Evolutionary conservation across 1,284 basidiomycete species (phyloP).

Genomic region (Volvariella volvacea): DNA sequence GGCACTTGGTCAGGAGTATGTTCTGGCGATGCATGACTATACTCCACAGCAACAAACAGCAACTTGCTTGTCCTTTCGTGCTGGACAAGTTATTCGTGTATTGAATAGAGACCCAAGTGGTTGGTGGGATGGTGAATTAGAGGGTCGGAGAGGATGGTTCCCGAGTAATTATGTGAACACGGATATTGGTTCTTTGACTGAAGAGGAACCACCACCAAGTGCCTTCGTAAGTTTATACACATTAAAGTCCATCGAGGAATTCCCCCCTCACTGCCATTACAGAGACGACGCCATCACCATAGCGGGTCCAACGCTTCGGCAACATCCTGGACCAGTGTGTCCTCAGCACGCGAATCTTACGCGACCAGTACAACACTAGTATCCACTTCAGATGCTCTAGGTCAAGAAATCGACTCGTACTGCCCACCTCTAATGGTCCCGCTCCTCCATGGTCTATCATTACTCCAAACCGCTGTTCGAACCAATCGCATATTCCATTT

Average conservation of each 20-base stretch:
- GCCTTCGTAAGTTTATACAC: conserved; percentile 33
- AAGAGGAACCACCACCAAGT: conserved; percentile 44
- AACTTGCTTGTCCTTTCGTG: conserved; percentile 83
- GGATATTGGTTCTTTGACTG: conserved; percentile 38
- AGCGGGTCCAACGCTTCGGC: conserved; percentile 44
- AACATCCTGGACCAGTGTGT: conserved; percentile 46
- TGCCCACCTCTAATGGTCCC: conserved; percentile 71
- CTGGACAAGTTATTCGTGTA: conserved; percentile 89
- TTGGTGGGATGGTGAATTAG: conserved; percentile 98
- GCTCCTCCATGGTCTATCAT: conserved; percentile 77
- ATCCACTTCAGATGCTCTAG: conserved; percentile 37
- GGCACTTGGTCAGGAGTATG: conserved; percentile 52
- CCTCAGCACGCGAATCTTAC: conserved; percentile 23
- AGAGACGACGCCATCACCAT: conserved; percentile 33
- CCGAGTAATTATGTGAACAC: conserved; percentile 86
- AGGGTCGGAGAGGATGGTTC: conserved; percentile 91
- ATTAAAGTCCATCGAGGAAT: too few species aligned
- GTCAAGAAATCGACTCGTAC: conserved; percentile 47
- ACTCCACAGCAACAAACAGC: conserved; percentile 62
- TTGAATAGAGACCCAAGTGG: conserved; percentile 83
- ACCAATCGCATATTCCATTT: conserved; percentile 76
- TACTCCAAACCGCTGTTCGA: conserved; percentile 81
- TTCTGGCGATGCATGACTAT: conserved; percentile 87
- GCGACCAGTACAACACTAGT: conserved; percentile 34
- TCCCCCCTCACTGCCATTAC: conserved; percentile 3